Conservation (phyloP, 202 grass and related monocot species). For the Dendrocalamus latiflorus region DNA sequence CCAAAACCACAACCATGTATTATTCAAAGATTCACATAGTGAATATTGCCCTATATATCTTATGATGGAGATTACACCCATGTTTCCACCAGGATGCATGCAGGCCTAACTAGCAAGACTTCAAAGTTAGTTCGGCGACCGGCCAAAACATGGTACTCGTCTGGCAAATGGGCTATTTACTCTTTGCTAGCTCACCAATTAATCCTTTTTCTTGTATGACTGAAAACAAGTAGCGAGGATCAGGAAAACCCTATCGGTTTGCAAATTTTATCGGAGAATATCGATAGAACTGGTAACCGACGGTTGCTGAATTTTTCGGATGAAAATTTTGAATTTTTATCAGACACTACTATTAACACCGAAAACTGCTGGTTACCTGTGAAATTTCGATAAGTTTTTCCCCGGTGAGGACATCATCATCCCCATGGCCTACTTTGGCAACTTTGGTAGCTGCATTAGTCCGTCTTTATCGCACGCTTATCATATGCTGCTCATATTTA, state of each 20-base stretch:
- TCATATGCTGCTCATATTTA: not conserved
- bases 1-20: not conserved
- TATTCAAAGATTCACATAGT: conserved; percentile 1
- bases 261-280: too few relatives aligned
- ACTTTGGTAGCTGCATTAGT: conserved; percentile 17
- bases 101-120: conserved; percentile 31
- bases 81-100: not conserved
- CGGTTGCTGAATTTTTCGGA: too few relatives aligned
- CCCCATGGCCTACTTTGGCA: conserved; percentile 37
- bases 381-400: too few relatives aligned
- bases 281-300: too few relatives aligned
- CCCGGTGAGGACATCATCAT: conserved; percentile 10
- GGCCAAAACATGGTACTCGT: not conserved
- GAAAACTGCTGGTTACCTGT: too few relatives aligned
- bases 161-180: conserved; percentile 8
- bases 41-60: not conserved
- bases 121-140: conserved; percentile 2
- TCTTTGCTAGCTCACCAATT: conserved; percentile 11
- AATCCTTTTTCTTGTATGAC: not conserved
- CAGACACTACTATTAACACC: too few relatives aligned
- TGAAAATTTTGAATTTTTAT: too few relatives aligned
- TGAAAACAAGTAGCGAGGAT: conserved; percentile 24
- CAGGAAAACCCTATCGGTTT: too few relatives aligned
- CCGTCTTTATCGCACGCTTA: conserved; percentile 16
- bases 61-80: not conserved